These are phyloP conservation scores for Fusarium kyushuense DNA, from an alignment of 2,329 filamentous ascomycete genomes.

Conservation along the genomic window DNA sequence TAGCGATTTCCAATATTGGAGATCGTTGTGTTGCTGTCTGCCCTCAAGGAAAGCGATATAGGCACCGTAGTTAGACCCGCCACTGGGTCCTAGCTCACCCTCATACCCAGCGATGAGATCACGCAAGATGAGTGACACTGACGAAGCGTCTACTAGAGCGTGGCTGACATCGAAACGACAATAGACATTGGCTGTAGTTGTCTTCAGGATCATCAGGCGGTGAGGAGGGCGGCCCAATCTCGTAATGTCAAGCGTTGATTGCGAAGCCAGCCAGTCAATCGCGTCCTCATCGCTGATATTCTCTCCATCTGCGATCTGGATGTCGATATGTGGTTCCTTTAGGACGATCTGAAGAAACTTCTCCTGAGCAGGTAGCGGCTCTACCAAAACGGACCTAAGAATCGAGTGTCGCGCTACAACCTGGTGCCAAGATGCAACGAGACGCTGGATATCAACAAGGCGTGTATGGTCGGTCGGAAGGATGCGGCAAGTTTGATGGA, in stretches of 20 bases:
- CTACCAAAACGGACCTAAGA: background rate
- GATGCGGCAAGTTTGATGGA: constrained; percentile 4
- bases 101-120: constrained; percentile 6
- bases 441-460: background rate
- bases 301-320: background rate
- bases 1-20: constrained; percentile 5
- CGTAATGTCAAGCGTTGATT: constrained; percentile 8
- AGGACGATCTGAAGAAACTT: background rate
- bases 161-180: constrained; percentile 5
- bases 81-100: constrained; percentile 1
- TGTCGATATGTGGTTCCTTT: background rate
- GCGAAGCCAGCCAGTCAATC: constrained; percentile 1
- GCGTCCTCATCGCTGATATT: background rate
- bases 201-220: constrained; percentile 4
- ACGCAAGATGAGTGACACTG: constrained; percentile 3
- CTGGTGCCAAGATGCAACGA: background rate
- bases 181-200: background rate
- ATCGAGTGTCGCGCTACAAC: constrained; percentile 7
- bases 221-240: constrained; percentile 3
- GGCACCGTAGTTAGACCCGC: constrained; percentile 2
- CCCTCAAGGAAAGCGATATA: constrained; percentile 4
- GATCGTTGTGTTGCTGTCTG: constrained; percentile 1
- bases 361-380: background rate
- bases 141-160: constrained; percentile 4
- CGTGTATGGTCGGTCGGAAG: background rate